Percentiles rank a stretch among this genome's conserved stretches.
Evolutionary conservation across 75 land plant species (phyloP).

Genomic region (Cupressus sempervirens): DNA sequence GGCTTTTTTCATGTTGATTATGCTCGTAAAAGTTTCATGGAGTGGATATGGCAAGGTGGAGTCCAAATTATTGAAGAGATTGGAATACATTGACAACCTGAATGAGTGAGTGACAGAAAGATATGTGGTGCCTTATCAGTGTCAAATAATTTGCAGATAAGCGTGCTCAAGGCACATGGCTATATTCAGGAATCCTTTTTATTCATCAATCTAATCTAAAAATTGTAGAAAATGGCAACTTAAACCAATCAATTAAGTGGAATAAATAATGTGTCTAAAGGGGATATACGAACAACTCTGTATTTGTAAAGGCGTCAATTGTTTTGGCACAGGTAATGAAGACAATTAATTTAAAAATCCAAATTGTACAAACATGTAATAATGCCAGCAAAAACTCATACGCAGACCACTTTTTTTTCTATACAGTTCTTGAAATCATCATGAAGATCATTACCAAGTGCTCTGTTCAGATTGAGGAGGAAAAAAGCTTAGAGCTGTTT

Average conservation of each 20-base stretch:
- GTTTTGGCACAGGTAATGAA: neutral
- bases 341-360: neutral
- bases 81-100: neutral
- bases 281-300: neutral
- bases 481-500: neutral
- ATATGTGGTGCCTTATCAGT: too few relatives aligned
- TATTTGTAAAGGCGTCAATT: neutral
- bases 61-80: too few relatives aligned
- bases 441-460: constrained; percentile 1
- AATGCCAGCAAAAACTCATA: too few relatives aligned
- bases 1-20: too few relatives aligned
- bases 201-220: constrained; percentile 32
- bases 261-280: neutral
- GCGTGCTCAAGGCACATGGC: too few relatives aligned
- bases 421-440: constrained; percentile 27
- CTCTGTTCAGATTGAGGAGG: neutral
- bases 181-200: too few relatives aligned
- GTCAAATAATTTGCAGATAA: too few relatives aligned
- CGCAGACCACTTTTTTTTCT: constrained; percentile 24
- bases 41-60: too few relatives aligned
- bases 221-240: constrained; percentile 24
- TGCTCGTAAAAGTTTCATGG: too few relatives aligned
- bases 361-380: too few relatives aligned
- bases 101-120: neutral
- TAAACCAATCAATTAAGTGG: constrained; percentile 7